Conservation (phyloP, 441 rosid species). For the Croton laevigatus region DNA sequence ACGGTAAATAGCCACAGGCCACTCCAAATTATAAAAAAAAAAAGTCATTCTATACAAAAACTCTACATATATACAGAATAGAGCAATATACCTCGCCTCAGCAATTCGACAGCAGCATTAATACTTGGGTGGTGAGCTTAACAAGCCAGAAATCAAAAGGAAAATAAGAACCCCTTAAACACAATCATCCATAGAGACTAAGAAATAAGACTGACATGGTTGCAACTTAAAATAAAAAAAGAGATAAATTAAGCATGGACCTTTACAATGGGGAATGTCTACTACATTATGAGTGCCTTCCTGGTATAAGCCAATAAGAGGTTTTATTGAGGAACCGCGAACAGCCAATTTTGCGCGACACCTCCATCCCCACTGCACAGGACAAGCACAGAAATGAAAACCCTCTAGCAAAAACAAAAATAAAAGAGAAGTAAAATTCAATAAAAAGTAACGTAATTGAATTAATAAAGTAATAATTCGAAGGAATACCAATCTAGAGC, state of each 20-base stretch:
- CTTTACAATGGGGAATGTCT: constrained; percentile 85
- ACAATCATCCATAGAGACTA: neutral
- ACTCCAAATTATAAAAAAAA: neutral
- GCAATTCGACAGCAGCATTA: constrained; percentile 75
- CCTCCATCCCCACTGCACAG: constrained; percentile 82
- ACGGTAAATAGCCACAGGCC: neutral
- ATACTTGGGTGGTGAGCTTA: constrained; percentile 94
- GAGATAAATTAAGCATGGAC: constrained; percentile 24
- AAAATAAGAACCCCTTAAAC: neutral
- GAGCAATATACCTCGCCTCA: constrained; percentile 54
- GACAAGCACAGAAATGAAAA: constrained; percentile 25
- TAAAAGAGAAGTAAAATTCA: neutral
- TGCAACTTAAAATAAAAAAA: neutral
- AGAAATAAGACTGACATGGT: constrained; percentile 1
- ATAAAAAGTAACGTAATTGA: neutral
- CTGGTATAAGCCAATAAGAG: constrained; percentile 79
- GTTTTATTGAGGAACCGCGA: constrained; percentile 63
- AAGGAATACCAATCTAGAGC: constrained; percentile 60
- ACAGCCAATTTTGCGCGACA: constrained; percentile 88
- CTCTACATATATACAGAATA: neutral
- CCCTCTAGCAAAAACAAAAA: neutral
- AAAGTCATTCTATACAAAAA: constrained; percentile 7
- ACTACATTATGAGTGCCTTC: constrained; percentile 85
- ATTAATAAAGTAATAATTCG: neutral
- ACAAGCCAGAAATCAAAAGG: constrained; percentile 21